phyloP scores from a whole-genome alignment of 1,284 basidiomycete genomes.

The Boletellus deceptivus region DNA sequence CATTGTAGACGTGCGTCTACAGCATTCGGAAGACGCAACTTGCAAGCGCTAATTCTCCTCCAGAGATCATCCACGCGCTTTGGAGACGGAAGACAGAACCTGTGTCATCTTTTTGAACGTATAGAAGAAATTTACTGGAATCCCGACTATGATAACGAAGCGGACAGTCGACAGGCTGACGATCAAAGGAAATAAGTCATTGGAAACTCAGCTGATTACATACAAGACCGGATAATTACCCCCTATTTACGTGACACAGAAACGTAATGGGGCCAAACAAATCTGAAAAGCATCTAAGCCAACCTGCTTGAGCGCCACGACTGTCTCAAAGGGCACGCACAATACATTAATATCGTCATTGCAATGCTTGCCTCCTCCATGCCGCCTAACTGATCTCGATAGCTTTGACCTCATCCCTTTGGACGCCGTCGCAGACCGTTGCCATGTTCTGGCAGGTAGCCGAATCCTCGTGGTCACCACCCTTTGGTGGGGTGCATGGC shows the following conservation, averaged over 20 bases:
- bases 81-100: too few species aligned
- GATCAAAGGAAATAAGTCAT: too few species aligned
- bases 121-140: too few species aligned
- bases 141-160: not conserved
- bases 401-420: not conserved
- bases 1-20: too few species aligned
- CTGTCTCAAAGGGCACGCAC: not conserved
- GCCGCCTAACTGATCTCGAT: slow-evolving; percentile 1
- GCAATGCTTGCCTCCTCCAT: not conserved
- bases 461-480: slow-evolving; percentile 17
- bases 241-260: not conserved
- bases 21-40: too few species aligned
- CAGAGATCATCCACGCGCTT: too few species aligned
- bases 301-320: not conserved
- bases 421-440: not conserved
- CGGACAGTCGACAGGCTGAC: not conserved
- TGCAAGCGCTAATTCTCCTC: too few species aligned
- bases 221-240: not conserved
- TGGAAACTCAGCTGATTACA: not conserved
- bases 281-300: not conserved
- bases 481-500: not conserved
- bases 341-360: not conserved
- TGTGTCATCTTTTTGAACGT: too few species aligned
- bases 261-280: not conserved
- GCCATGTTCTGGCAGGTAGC: not conserved